Conservation (phyloP, 83 land plant genomes). For the Isoetes engelmannii region DNA sequence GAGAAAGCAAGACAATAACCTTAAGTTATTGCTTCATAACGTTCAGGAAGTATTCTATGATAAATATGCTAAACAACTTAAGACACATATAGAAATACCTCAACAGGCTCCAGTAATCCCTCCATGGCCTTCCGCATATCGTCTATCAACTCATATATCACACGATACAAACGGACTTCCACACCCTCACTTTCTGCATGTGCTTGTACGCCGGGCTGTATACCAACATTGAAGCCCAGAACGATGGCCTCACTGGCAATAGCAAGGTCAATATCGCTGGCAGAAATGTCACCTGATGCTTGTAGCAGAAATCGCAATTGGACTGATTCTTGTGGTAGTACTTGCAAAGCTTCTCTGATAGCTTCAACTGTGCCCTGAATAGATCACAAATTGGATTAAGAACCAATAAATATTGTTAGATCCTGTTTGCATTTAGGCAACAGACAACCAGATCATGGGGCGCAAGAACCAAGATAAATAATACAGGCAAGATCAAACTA, state of each 20-base stretch:
- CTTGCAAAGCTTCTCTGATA: constrained; percentile 76
- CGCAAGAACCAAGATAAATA: no score
- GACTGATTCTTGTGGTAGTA: constrained; percentile 85
- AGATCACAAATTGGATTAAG: no score
- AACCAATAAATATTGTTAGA: no score
- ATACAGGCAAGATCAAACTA: no score
- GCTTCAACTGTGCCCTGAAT: constrained; percentile 91
- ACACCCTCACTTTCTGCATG: constrained; percentile 74
- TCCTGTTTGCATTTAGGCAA: no score
- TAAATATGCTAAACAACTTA: neutral
- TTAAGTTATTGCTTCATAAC: neutral
- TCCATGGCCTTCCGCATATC: constrained; percentile 96
- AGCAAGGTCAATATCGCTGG: constrained; percentile 91
- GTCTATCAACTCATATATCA: constrained; percentile 92
- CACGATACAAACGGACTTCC: constrained; percentile 78
- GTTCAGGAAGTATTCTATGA: neutral
- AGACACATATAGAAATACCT: constrained; percentile 37
- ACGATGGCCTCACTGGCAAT: constrained; percentile 75
- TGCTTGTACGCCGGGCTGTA: constrained; percentile 66
- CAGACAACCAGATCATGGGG: no score
- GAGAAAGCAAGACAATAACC: neutral
- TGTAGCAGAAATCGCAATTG: constrained; percentile 73
- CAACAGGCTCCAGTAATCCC: constrained; percentile 69
- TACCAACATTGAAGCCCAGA: constrained; percentile 83
- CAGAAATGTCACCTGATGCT: constrained; percentile 80